A percentile compares a stretch with the other conserved stretches of the same genome.
Conservation (phyloP, 805 yeast species). For the Candida pini region DNA sequence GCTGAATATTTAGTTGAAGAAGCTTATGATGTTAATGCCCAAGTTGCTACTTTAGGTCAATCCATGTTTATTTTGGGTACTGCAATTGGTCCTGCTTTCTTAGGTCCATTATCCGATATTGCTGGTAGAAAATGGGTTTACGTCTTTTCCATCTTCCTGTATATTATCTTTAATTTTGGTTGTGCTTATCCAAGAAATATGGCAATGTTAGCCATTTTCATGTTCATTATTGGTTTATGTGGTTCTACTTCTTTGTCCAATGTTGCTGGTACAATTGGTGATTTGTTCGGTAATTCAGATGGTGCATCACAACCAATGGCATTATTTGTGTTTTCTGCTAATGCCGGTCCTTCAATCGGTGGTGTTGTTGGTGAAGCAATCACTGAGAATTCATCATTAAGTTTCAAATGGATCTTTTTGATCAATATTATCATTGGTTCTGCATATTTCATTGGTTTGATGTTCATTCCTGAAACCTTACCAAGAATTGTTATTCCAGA, state of each 20-base stretch:
- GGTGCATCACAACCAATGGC: slow-evolving; percentile 33
- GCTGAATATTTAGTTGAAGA: slow-evolving; percentile 26
- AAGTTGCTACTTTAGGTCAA: slow-evolving; percentile 31
- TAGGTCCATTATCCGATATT: slow-evolving; percentile 32
- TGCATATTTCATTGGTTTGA: slow-evolving; percentile 15
- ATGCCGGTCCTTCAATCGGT: slow-evolving; percentile 32
- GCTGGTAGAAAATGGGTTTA: slow-evolving; percentile 34
- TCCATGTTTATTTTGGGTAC: slow-evolving; percentile 32
- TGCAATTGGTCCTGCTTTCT: slow-evolving; percentile 31
- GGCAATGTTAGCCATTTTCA: slow-evolving; percentile 30
- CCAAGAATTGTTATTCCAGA: slow-evolving; percentile 31
- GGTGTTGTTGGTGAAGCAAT: slow-evolving; percentile 34
- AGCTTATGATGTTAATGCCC: slow-evolving; percentile 21
- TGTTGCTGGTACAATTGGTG: slow-evolving; percentile 34
- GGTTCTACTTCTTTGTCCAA: slow-evolving; percentile 31
- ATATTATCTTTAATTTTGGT: slow-evolving; percentile 26
- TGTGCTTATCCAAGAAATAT: slow-evolving; percentile 30
- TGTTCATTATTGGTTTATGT: slow-evolving; percentile 27
- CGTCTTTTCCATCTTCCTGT: slow-evolving; percentile 26
- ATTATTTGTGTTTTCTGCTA: slow-evolving; percentile 29
- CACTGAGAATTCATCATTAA: slow-evolving; percentile 23
- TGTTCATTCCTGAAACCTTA: slow-evolving; percentile 30
- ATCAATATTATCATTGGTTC: slow-evolving; percentile 29
- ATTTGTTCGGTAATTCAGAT: slow-evolving; percentile 30
- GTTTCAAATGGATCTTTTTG: slow-evolving; percentile 30